Evolutionary conservation across 371 early-diverging fungal genomes (phyloP), one percentile per base, ranked within the genome.

Genomic region (Encephalitozoon romaleae): DNA sequence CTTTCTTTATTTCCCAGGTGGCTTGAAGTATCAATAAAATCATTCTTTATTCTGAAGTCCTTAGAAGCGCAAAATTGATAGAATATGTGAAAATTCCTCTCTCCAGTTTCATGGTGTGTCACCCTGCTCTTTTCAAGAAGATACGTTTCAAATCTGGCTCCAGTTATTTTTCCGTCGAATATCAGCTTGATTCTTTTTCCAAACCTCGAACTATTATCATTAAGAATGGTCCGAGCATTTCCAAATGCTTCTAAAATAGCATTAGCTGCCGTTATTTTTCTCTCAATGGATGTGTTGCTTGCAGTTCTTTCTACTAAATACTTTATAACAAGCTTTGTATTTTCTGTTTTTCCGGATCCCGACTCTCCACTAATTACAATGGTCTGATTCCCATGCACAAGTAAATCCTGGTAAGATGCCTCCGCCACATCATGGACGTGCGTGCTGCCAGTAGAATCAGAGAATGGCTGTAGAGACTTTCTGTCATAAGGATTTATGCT

Each of bases 51-150:
- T 5, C 5, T 25, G 21, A 70, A 12, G 15, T 65, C 45, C 25
- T 70, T 42, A 23, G 47, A 28, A 3, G 70, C 71, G 9, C 69
- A 67, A 26, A 80, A n/a, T 21, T 80, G 73, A 42, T 93, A 91
- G 77, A 95, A 93, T 34, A 92, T 89, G 81, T 94, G 90, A 82
- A 92, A 94, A 53, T 88, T 90, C 65, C 90, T 86, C 82, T 96
- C 92, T 67, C 88, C 88, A n/a, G 87, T 70, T 28, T 83, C 84
- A 12, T 86, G 82, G 11, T 86, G 78, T 11, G 89, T 88, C 1
- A 92, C 88, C 54, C 93, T 86, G 66, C 88, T 83, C 49, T 89
- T 87, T 81, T 97, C 95, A 49, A 95, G 88, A 23, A 91, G 87
- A 82, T 90, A 95, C 11, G 90, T 89, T 42, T 94, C 86, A 1